phyloP scores from a whole-genome alignment of 192 early-diverging fungal genomes.

The Entomortierella parvispora region DNA sequence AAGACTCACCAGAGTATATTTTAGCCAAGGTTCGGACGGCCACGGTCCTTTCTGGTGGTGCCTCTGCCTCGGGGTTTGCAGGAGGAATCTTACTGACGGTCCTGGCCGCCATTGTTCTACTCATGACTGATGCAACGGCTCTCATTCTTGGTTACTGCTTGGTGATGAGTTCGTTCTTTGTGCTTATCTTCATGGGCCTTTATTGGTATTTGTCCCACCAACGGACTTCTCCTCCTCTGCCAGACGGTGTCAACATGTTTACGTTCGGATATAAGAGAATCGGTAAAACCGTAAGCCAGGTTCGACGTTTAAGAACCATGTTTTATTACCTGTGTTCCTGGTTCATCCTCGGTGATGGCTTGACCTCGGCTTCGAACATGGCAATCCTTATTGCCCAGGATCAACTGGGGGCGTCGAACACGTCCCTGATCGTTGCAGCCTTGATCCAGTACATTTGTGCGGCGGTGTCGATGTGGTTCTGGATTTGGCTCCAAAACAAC shows the following conservation, averaged over 20 bases:
- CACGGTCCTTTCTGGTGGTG: slow-evolving; percentile 40
- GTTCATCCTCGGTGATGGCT: slow-evolving; percentile 75
- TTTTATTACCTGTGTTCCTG: slow-evolving; percentile 74
- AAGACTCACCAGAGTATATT: slow-evolving; percentile 19
- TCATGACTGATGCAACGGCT: slow-evolving; percentile 6
- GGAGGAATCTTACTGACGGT: slow-evolving; percentile 26
- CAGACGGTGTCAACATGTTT: slow-evolving; percentile 47
- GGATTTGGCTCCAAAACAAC: slow-evolving; percentile 63
- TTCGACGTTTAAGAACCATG: slow-evolving; percentile 58
- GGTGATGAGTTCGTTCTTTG: slow-evolving; percentile 27
- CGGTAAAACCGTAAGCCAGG: slow-evolving; percentile 45
- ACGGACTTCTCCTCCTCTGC: slow-evolving; percentile 57
- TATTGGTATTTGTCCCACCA: slow-evolving; percentile 34
- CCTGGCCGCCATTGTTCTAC: slow-evolving; percentile 12
- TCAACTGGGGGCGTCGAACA: slow-evolving; percentile 55
- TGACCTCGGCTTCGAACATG: slow-evolving; percentile 62
- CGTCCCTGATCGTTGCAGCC: slow-evolving; percentile 58
- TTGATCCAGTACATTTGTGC: slow-evolving; percentile 65
- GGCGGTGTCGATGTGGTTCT: slow-evolving; percentile 63
- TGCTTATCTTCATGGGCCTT: slow-evolving; percentile 22
- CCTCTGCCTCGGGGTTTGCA: slow-evolving; percentile 30
- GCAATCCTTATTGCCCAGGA: slow-evolving; percentile 64
- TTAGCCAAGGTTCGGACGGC: slow-evolving; percentile 19
- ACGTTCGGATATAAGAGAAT: slow-evolving; percentile 53
- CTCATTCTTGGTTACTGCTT: slow-evolving; percentile 24